Evolutionary conservation across 1,139 yeast genomes (phyloP).

Genomic region (Schwanniomyces etchellsii): DNA sequence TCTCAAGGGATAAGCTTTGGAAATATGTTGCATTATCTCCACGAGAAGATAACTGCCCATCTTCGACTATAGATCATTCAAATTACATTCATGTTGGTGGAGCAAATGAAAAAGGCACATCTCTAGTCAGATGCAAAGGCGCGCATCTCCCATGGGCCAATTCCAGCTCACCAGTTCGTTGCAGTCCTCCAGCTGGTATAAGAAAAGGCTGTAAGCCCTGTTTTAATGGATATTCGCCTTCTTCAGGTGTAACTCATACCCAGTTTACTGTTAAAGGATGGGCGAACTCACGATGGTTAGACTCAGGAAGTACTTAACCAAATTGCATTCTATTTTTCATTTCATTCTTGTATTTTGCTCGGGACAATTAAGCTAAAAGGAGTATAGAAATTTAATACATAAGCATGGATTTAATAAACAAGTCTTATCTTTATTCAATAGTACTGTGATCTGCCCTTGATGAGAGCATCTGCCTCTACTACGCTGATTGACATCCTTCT

Average conservation of each 20-base stretch:
- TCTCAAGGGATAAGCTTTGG: conserved; percentile 46
- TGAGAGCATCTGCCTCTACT: too few relatives aligned
- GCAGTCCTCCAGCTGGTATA: conserved; percentile 31
- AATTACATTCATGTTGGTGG: conserved; percentile 16
- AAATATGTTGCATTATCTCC: conserved; percentile 42
- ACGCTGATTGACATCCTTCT: too few relatives aligned
- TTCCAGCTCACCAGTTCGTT: conserved; percentile 9
- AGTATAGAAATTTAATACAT: too few relatives aligned
- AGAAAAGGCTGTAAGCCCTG: conserved; percentile 16
- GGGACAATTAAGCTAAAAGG: too few relatives aligned
- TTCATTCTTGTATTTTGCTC: too few relatives aligned
- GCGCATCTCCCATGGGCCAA: conserved; percentile 36
- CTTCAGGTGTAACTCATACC: conserved; percentile 30
- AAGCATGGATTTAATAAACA: too few relatives aligned
- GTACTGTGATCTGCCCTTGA: too few relatives aligned
- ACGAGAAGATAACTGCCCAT: conserved; percentile 33
- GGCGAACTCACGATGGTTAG: conserved; percentile 45
- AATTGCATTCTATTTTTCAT: not conserved
- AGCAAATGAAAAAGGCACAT: not conserved
- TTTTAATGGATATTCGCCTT: conserved; percentile 32
- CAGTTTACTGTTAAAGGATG: conserved; percentile 54
- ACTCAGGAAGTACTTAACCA: conserved; percentile 1
- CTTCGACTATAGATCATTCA: conserved; percentile 16
- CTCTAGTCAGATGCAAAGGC: conserved; percentile 11
- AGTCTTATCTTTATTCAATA: too few relatives aligned